These are phyloP conservation scores for Exobasidium rhododendri DNA, from an alignment of 1,284 basidiomycete species.

Conservation along the genomic window DNA sequence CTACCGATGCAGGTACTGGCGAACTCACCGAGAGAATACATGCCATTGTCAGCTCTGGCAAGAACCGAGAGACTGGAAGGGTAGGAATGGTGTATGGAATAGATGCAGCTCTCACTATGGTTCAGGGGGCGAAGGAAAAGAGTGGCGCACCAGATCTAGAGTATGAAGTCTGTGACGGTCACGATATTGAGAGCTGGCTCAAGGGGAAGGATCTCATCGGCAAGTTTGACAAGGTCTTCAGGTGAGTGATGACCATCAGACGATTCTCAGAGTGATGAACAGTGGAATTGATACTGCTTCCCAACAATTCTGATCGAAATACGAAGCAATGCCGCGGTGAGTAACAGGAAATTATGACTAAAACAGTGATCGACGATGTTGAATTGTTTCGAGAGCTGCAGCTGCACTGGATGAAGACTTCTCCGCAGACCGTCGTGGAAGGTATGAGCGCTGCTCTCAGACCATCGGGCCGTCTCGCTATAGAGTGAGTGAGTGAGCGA, in stretches of 20 bases:
- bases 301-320: no score
- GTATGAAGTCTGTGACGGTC: neutral
- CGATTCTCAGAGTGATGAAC: no score
- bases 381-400: neutral
- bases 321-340: constrained; percentile 17
- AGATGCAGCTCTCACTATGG: constrained; percentile 17
- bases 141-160: no score
- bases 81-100: constrained; percentile 16
- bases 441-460: constrained; percentile 16
- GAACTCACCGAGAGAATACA: constrained; percentile 13
- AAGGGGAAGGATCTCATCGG: neutral
- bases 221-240: constrained; percentile 20
- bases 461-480: constrained; percentile 10
- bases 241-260: neutral
- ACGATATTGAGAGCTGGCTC: neutral
- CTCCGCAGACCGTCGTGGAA: constrained; percentile 12
- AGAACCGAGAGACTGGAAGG: neutral
- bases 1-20: constrained; percentile 11
- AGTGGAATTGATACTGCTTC: no score
- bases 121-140: constrained; percentile 6
- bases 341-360: neutral
- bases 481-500: constrained; percentile 16
- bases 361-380: neutral
- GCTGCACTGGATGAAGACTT: constrained; percentile 20
- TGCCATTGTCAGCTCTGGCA: constrained; percentile 1